Evolutionary conservation across 768 basidiomycete species (phyloP).

Genomic region (Auricularia sp.): DNA sequence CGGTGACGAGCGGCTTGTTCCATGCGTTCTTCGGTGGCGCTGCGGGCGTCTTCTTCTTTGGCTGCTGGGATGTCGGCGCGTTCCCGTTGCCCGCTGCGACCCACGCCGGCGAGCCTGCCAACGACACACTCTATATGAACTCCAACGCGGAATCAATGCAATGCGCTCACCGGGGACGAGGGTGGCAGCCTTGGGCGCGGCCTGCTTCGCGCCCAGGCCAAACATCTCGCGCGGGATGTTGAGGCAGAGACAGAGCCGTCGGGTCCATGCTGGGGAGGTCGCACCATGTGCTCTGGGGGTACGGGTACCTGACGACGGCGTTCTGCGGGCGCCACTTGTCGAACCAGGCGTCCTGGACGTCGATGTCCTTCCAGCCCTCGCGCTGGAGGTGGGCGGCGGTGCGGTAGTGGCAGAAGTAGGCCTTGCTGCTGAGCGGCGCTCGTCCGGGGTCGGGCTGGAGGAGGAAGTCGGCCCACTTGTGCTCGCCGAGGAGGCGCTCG

Average conservation of each 20-base stretch:
- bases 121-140: too few relatives aligned
- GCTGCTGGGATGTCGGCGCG: too few relatives aligned
- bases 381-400: constrained; percentile 37
- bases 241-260: constrained; percentile 30
- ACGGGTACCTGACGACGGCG: constrained; percentile 26
- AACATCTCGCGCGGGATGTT: constrained; percentile 27
- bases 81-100: too few relatives aligned
- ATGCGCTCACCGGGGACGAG: too few relatives aligned
- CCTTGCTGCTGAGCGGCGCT: constrained; percentile 26
- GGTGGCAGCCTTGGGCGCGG: too few relatives aligned
- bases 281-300: constrained; percentile 30
- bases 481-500: constrained; percentile 37
- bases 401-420: constrained; percentile 34
- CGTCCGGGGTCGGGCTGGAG: constrained; percentile 27
- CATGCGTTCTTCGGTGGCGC: too few relatives aligned
- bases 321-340: constrained; percentile 24
- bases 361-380: constrained; percentile 43
- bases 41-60: too few relatives aligned
- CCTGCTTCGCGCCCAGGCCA: constrained; percentile 7
- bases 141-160: too few relatives aligned
- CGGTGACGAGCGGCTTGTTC: too few relatives aligned
- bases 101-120: too few relatives aligned
- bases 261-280: constrained; percentile 28
- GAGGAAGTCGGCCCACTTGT: constrained; percentile 39
- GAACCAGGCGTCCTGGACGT: constrained; percentile 35